phyloP scores from a whole-genome alignment of 345 rosid species.

The Hirschfeldia incana region DNA sequence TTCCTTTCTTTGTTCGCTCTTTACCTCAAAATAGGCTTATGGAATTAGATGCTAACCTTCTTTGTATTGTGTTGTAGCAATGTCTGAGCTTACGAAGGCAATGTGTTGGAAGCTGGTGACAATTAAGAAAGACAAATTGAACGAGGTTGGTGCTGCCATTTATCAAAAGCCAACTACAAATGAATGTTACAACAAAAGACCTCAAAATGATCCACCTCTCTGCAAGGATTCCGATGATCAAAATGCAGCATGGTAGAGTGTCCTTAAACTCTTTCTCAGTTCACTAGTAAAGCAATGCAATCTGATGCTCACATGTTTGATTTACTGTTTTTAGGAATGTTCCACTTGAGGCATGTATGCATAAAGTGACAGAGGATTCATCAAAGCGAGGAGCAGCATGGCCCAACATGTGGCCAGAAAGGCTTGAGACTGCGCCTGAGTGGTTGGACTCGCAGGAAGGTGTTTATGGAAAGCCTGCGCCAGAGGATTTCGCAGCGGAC shows the following conservation, averaged over 20 bases:
- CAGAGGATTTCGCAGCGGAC: slow-evolving; percentile 63
- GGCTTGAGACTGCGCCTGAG: slow-evolving; percentile 66
- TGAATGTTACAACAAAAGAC: slow-evolving; percentile 57
- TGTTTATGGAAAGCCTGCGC: slow-evolving; percentile 69
- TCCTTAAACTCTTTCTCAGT: background rate
- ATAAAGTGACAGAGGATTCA: slow-evolving; percentile 56
- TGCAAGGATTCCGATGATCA: slow-evolving; percentile 74
- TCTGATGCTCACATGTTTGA: slow-evolving; percentile 9
- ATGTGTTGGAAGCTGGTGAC: slow-evolving; percentile 75
- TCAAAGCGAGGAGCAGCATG: slow-evolving; percentile 65
- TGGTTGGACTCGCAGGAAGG: slow-evolving; percentile 68
- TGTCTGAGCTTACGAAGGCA: slow-evolving; percentile 62
- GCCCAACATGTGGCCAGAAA: slow-evolving; percentile 74
- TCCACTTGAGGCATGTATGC: slow-evolving; percentile 79
- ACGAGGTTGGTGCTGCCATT: slow-evolving; percentile 65
- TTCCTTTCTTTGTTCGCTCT: background rate
- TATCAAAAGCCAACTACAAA: slow-evolving; percentile 70
- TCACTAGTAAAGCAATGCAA: background rate
- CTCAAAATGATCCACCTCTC: slow-evolving; percentile 56
- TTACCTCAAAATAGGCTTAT: slow-evolving; percentile 1
- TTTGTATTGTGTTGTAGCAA: slow-evolving; percentile 50
- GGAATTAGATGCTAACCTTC: slow-evolving; percentile 22
- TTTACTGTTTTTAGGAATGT: slow-evolving; percentile 55
- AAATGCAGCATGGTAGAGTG: slow-evolving; percentile 67
- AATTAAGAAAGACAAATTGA: slow-evolving; percentile 57